These are phyloP conservation scores for Streptanthus diversifolius DNA, from an alignment of 345 rosid species.

Conservation along the genomic window DNA sequence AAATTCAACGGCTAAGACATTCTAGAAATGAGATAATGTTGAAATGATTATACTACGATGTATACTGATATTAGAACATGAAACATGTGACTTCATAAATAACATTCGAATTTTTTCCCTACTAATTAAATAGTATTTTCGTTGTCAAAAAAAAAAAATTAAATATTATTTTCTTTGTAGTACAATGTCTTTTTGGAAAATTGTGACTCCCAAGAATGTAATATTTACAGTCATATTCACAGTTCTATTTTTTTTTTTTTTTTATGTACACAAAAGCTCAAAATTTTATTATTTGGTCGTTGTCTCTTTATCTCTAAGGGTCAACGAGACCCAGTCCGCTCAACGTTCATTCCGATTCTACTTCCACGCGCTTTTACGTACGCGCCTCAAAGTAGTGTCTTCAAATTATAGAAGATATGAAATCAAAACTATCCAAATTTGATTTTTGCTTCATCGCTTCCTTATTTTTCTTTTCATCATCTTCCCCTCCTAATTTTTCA, in stretches of 20 bases:
- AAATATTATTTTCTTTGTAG: not conserved
- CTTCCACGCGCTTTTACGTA: conserved; percentile 21
- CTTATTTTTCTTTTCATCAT: not conserved
- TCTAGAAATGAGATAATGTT: too few species aligned
- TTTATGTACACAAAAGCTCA: not conserved
- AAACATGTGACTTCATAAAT: too few species aligned
- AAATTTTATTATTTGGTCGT: conserved; percentile 4
- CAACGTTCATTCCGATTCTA: not conserved
- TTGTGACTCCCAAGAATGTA: not conserved
- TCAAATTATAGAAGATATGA: not conserved
- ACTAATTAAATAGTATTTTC: not conserved
- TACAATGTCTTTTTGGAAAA: not conserved
- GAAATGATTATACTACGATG: too few species aligned
- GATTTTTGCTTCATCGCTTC: not conserved
- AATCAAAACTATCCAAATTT: not conserved
- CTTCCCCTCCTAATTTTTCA: not conserved
- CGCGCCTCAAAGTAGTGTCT: not conserved
- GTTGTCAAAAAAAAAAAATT: too few species aligned
- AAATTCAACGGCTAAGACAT: too few species aligned
- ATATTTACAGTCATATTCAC: not conserved
- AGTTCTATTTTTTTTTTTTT: not conserved
- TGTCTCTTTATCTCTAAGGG: not conserved
- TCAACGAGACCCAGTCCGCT: conserved; percentile 23
- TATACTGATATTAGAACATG: too few species aligned
- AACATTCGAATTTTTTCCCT: not conserved